Evolutionary conservation across 2,329 filamentous ascomycete species (phyloP), one percentile per base, ranked within the genome.

Genomic region (Claviceps sp.): DNA sequence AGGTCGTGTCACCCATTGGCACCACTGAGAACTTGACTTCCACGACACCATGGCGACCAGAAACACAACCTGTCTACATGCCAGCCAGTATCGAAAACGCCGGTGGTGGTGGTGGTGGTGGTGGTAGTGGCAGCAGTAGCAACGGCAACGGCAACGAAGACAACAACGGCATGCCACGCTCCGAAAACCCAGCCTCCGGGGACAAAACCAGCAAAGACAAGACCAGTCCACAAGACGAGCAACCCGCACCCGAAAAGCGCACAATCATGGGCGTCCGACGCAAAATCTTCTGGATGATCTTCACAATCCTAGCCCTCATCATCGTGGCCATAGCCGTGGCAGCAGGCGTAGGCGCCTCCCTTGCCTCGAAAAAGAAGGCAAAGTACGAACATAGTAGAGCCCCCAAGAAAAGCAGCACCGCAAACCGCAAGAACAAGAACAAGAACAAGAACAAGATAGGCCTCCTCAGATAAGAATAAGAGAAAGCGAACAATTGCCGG

Each of bases 191-290:
- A 13, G 11, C 9, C 13, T 3, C 4, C 2, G 44, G 13, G 2
- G 44, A 46, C 13, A 4, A 46, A 11, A 18, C 14, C 14, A 34
- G 18, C n/a, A 22, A 13, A 13, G 47, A 30, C 26, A 43, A 22
- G 11, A n/a, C 14, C 38, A 16, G 45, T 13, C 14, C 11, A 34
- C 26, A 47, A 37, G 26, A n/a, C n/a, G 45, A 14, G 37, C 14
- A 47, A 48, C 1, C 13, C n/a, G 16, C n/a, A 5, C 1, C 8
- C 46, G 2, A 46, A 37, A 18, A 43, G 24, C 11, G 37, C 24
- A 50, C 18, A 20, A 50, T 50, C 9, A 40, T 50, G 24, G 49
- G 49, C 38, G 38, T 50, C 42, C 45, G 37, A n/a, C 49, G 42
- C 41, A 45, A 37, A 16, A 42, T 45, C 37, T 46, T 50, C 24